Evolutionary conservation across 1,284 basidiomycete genomes (phyloP), one percentile per base, ranked within the genome.

Genomic region (Cryptococcus jaspeensis): DNA sequence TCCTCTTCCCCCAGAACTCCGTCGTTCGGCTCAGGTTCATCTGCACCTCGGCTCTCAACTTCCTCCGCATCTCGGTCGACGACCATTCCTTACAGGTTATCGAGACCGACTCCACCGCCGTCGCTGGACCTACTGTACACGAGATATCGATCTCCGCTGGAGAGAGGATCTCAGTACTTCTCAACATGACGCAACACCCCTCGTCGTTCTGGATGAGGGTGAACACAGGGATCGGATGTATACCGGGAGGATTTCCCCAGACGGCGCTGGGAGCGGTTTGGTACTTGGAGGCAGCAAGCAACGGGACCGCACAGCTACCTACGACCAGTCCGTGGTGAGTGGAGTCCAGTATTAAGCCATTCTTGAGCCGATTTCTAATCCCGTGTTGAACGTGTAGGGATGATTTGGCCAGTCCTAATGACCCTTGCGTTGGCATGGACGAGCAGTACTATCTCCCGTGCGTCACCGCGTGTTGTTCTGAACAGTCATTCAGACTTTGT

Each of bases 141-240:
- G 67, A 72, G 42, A n/a, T 69, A 6, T 43, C 55, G 6, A 45
- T 68, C 5, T 57, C 47, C 9, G 50, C 56, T 2, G 73, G 65
- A 0, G 68, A 76, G 58, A 65, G 76, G 49, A 68, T 67, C 48
- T 73, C 70, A 3, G 65, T 69, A 25, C 52, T 76, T 25, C 39
- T 78, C 42, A 55, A 70, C 47, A 68, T 72, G 9, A 53, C 63
- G 38, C 48, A 67, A 39, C 68, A 72, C 28, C 25, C 46, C 25
- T 39, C 25, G 25, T 50, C 62, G 7, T 76, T 70, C 59, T 76
- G 61, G 60, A 57, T 77, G 15, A 65, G 76, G 13, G 65, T 66
- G 8, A 32, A 35, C n/a, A 35, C 32, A 12, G 45, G n/a, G 23
- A 20, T 16, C 25, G 40, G 20, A 20, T 37, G 23, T 51, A 51